Evolutionary conservation across 1,284 basidiomycete genomes (phyloP), one percentile per base, ranked within the genome.

Genomic region (Trichosporon asahii): DNA sequence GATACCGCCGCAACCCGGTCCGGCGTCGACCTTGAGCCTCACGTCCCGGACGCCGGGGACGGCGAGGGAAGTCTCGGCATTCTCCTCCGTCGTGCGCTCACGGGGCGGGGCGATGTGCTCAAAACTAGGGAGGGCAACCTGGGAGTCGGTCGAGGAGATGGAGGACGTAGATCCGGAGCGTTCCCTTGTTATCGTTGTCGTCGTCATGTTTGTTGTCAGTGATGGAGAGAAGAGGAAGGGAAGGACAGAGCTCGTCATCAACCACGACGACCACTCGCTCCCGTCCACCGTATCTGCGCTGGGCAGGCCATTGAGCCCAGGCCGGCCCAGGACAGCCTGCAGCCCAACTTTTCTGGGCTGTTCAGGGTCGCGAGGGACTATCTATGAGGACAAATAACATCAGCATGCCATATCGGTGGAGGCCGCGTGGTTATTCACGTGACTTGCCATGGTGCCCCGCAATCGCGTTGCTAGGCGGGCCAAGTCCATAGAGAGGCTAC

Each of bases 1-100:
- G 64, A 94, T 88, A 0, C 94, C 94, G 15, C 94, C 94, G 80
- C 95, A 97, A 2, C 94, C 94, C 25, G 90, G 91, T 53, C 89
- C 87, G 33, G 92, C 89, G 79, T 95, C 92, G 2, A 94, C 87
- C 33, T 80, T 76, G 15, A 86, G 74, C 64, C 80, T 77, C 63
- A 82, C 77, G 14, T 76, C 74, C 25, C 27, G 44, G 12, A 80
- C 65, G 8, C 77, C 76, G 0, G 73, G 71, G 9, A 83, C 73
- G 9, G 49, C 18, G 1, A 84, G 68, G 4, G 37, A 31, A 29
- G 76, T 77, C 72, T 81, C 77, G 57, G 79, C 77, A 14, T 72
- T 66, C 7, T 73, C 70, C 15, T 68, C 68, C 0, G 81, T 80
- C 5, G 78, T 78, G 1, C 79, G 76, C 23, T 78, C 70, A 40